A percentile compares a stretch with the other conserved stretches of the same genome.
Evolutionary conservation across 2,329 filamentous ascomycete species (phyloP).

Genomic region (Helotiales sp.): DNA sequence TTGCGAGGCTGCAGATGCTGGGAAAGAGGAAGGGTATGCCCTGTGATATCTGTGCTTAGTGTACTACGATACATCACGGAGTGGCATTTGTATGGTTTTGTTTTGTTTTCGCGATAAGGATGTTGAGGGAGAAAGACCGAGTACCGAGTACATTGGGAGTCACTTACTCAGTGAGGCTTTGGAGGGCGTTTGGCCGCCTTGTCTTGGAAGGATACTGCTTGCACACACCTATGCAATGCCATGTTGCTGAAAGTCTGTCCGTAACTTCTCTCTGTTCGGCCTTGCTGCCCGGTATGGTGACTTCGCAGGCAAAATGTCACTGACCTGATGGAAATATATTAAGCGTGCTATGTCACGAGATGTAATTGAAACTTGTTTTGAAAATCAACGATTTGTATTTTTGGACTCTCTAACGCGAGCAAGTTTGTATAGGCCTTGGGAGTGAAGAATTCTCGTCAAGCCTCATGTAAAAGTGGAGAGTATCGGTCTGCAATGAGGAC

Average conservation of each 20-base stretch:
- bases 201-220: background rate
- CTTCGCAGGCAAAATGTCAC: too few species aligned
- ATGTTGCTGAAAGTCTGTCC: too few species aligned
- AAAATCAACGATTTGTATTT: background rate
- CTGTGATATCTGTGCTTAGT: background rate
- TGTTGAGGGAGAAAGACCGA: background rate
- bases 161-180: background rate
- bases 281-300: background rate
- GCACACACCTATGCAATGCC: too few species aligned
- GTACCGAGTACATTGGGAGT: background rate
- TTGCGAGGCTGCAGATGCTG: background rate
- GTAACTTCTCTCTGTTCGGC: background rate
- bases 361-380: background rate
- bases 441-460: background rate
- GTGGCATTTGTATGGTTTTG: background rate
- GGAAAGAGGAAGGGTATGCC: background rate
- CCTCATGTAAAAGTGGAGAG: too few species aligned
- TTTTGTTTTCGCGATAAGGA: background rate
- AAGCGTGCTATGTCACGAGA: background rate
- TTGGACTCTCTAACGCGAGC: background rate
- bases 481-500: too few species aligned
- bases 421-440: background rate
- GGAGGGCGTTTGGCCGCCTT: background rate
- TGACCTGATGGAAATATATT: too few species aligned
- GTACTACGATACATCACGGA: background rate